Evolutionary conservation across 371 early-diverging fungal species (phyloP).

Genomic region (Dentiscutata heterogama): DNA sequence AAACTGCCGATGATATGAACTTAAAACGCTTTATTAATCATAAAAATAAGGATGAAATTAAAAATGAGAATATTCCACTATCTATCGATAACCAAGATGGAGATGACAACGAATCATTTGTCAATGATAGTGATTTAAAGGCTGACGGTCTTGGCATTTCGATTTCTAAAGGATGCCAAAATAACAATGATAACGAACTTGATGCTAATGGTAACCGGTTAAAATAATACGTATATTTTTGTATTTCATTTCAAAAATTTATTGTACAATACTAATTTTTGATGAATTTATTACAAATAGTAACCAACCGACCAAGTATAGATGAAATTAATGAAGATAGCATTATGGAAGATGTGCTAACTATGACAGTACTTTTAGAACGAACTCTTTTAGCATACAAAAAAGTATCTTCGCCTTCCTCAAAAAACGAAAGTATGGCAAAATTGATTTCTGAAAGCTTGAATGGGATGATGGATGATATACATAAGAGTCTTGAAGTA

Average conservation of each 20-base stretch:
- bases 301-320: too few species aligned
- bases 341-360: conserved; percentile 29
- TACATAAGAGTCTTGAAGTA: background rate
- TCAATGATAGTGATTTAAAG: background rate
- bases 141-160: background rate
- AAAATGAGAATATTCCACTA: background rate
- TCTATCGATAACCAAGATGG: too few species aligned
- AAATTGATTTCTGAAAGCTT: conserved; percentile 43
- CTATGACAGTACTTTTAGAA: conserved; percentile 20
- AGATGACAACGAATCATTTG: background rate
- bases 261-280: too few species aligned
- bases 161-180: too few species aligned
- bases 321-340: conserved; percentile 27
- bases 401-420: conserved; percentile 9
- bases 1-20: background rate
- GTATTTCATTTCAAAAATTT: background rate
- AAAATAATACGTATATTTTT: background rate
- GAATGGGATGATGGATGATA: conserved; percentile 38
- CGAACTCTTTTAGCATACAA: conserved; percentile 32
- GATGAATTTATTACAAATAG: too few species aligned
- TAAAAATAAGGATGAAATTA: background rate
- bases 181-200: background rate
- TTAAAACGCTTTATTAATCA: background rate
- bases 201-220: conserved; percentile 1
- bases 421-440: conserved; percentile 33